A percentile compares a stretch with the other conserved stretches of the same genome.
phyloP scores from a whole-genome alignment of 306 rosid species.

The Pachyrhizus erosus region DNA sequence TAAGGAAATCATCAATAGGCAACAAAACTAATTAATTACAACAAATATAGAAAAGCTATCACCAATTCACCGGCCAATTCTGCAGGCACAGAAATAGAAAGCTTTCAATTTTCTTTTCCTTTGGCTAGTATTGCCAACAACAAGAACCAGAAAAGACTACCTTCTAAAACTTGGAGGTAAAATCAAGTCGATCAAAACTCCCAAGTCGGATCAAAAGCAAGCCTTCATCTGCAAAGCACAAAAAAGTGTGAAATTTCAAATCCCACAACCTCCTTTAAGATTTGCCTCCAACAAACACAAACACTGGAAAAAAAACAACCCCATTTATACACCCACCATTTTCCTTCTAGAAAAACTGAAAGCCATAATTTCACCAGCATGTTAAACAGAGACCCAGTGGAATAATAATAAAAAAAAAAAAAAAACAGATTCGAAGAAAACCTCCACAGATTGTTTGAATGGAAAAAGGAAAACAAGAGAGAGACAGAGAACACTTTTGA shows the following conservation, averaged over 20 bases:
- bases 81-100: background rate
- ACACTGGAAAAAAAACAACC: background rate
- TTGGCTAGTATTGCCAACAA: slow-evolving; percentile 14
- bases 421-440: slow-evolving; percentile 36
- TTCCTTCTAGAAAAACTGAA: background rate
- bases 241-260: slow-evolving; percentile 35
- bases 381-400: slow-evolving; percentile 33
- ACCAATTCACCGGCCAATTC: slow-evolving; percentile 28
- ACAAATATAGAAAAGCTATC: slow-evolving; percentile 17
- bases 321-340: slow-evolving; percentile 2
- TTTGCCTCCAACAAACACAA: slow-evolving; percentile 15
- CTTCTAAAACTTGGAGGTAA: slow-evolving; percentile 30
- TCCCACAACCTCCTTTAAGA: slow-evolving; percentile 31
- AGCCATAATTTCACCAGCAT: slow-evolving; percentile 7
- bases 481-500: background rate
- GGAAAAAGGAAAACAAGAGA: background rate
- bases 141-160: slow-evolving; percentile 38
- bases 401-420: slow-evolving; percentile 27
- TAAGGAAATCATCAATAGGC: background rate
- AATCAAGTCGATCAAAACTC: slow-evolving; percentile 41
- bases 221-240: slow-evolving; percentile 47
- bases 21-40: slow-evolving; percentile 19
- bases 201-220: slow-evolving; percentile 46
- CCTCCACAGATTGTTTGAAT: background rate
- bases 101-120: background rate